Conservation (phyloP, 2,329 filamentous ascomycete genomes). For the Chaetomium strumarium region DNA sequence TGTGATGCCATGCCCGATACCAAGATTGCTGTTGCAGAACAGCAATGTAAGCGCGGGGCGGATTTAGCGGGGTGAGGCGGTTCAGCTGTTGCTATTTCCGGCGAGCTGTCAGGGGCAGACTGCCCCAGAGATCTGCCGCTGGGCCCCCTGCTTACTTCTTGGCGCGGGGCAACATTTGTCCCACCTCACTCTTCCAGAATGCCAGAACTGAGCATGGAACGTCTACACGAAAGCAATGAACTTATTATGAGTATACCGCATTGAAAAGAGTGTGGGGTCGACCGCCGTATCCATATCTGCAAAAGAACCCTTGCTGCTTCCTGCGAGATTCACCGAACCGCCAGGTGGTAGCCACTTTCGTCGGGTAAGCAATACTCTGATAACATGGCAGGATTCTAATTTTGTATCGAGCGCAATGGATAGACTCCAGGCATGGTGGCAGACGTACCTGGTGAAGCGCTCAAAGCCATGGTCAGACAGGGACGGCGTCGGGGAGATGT, state of each 20-base stretch:
- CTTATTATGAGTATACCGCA: no score
- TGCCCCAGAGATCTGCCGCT: not conserved
- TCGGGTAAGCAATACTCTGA: slow-evolving; percentile 7
- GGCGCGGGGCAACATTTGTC: slow-evolving; percentile 12
- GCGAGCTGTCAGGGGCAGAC: not conserved
- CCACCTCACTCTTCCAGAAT: not conserved
- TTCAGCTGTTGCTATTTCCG: slow-evolving; percentile 10
- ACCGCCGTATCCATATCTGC: not conserved
- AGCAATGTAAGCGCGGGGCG: not conserved
- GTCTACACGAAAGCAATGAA: no score
- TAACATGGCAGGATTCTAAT: not conserved
- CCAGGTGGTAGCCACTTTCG: no score
- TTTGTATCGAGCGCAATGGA: not conserved
- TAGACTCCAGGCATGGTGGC: not conserved
- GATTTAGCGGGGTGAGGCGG: not conserved
- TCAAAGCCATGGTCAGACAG: not conserved
- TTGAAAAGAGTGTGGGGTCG: not conserved
- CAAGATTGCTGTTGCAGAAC: no score
- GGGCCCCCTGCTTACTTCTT: slow-evolving; percentile 12
- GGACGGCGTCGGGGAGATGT: not conserved
- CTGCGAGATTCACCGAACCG: not conserved
- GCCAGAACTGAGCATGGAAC: not conserved
- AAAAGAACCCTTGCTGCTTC: not conserved
- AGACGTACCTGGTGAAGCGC: not conserved
- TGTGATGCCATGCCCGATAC: no score